These are phyloP conservation scores for Nemania sp. DNA, from an alignment of 2,329 filamentous ascomycete species.

Conservation along the genomic window DNA sequence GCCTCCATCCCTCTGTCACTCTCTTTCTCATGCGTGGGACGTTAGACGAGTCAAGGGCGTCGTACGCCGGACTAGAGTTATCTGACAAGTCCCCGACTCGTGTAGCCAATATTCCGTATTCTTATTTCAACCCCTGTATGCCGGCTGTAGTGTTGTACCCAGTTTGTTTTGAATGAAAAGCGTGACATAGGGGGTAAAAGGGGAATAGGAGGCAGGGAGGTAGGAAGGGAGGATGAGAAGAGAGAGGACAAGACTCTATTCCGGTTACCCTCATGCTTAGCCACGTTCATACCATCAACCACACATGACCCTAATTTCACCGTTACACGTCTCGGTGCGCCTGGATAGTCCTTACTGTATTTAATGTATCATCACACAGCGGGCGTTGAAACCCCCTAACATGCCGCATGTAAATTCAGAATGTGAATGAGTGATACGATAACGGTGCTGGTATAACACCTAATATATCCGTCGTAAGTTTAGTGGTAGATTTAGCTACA, in stretches of 20 bases:
- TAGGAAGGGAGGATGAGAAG: neutral
- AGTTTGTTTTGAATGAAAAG: neutral
- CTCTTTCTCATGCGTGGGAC: too few species aligned
- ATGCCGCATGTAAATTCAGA: too few species aligned
- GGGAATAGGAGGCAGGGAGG: neutral
- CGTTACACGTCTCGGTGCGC: too few species aligned
- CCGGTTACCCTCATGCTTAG: too few species aligned
- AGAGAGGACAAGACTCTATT: neutral
- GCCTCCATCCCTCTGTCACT: too few species aligned
- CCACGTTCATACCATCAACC: too few species aligned
- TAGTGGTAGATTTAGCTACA: neutral
- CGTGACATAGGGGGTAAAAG: too few species aligned
- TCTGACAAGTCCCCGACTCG: neutral
- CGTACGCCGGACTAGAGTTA: neutral
- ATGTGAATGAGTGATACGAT: neutral
- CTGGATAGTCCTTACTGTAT: too few species aligned
- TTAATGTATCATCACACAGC: too few species aligned
- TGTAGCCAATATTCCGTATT: neutral
- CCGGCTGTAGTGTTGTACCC: neutral
- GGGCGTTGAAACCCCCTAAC: too few species aligned
- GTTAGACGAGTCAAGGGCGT: too few species aligned
- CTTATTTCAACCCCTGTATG: neutral
- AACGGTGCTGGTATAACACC: neutral
- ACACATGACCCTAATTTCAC: too few species aligned
- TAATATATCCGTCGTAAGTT: neutral